These are phyloP conservation scores for Pseudocercospora cruenta DNA, from an alignment of 2,329 filamentous ascomycete genomes.

Conservation along the genomic window DNA sequence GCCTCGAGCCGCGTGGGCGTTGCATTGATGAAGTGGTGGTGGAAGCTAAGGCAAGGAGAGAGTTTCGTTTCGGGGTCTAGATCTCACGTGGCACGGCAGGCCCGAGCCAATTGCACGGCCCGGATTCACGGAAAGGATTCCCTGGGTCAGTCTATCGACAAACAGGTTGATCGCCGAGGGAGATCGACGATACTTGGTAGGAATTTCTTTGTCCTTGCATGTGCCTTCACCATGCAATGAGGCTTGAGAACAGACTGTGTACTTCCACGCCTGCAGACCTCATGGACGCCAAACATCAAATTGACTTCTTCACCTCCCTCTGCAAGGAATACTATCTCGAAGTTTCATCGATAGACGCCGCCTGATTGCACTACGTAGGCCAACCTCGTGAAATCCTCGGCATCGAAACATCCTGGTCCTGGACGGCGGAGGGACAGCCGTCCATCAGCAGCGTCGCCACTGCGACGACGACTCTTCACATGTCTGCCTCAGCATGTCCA, in stretches of 20 bases:
- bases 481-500: background rate
- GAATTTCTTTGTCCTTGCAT: background rate
- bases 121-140: background rate
- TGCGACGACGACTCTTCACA: background rate
- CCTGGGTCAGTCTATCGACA: background rate
- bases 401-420: background rate
- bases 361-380: background rate
- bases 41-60: too few species aligned
- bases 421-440: background rate
- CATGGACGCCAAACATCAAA: too few species aligned
- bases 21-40: background rate
- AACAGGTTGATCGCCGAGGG: background rate
- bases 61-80: background rate
- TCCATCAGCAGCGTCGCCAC: background rate
- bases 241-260: background rate
- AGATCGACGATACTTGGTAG: background rate
- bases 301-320: background rate
- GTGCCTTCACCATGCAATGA: background rate
- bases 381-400: constrained; percentile 1
- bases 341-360: background rate
- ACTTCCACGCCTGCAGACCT: too few species aligned
- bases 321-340: background rate
- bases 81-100: background rate
- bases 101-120: background rate
- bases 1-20: too few species aligned